Evolutionary conservation across 2,329 filamentous ascomycete genomes (phyloP).

Genomic region (Neofusicoccum laricinum): DNA sequence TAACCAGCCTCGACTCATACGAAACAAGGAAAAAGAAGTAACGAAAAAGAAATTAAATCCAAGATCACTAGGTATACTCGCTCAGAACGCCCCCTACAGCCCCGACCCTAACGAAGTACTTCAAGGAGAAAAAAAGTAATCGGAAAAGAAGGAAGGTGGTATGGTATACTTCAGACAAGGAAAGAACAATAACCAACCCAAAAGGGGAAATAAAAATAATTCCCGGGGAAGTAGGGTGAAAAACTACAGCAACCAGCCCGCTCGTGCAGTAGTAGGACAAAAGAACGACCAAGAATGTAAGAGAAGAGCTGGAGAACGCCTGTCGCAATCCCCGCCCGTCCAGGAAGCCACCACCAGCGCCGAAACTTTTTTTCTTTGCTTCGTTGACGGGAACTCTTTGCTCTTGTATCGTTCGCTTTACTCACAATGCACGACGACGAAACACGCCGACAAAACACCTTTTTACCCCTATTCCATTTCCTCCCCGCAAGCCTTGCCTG

Average conservation of each 20-base stretch:
- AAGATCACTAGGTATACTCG: background rate
- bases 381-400: background rate
- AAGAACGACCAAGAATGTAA: background rate
- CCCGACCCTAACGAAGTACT: background rate
- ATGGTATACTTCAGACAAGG: background rate
- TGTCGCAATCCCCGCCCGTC: background rate
- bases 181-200: background rate
- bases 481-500: background rate
- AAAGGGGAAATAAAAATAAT: background rate
- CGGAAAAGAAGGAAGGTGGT: conserved; percentile 1
- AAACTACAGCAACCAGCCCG: background rate
- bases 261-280: background rate
- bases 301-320: background rate
- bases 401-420: background rate
- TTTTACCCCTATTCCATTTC: background rate
- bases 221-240: background rate
- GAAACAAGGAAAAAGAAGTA: background rate
- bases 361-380: background rate
- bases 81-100: background rate
- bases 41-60: background rate
- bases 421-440: too few relatives aligned
- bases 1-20: background rate
- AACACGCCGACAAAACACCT: background rate
- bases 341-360: background rate
- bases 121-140: background rate